Base-by-base conservation (phyloP, 768 basidiomycete species). In the Lactarius quietus region DNA sequence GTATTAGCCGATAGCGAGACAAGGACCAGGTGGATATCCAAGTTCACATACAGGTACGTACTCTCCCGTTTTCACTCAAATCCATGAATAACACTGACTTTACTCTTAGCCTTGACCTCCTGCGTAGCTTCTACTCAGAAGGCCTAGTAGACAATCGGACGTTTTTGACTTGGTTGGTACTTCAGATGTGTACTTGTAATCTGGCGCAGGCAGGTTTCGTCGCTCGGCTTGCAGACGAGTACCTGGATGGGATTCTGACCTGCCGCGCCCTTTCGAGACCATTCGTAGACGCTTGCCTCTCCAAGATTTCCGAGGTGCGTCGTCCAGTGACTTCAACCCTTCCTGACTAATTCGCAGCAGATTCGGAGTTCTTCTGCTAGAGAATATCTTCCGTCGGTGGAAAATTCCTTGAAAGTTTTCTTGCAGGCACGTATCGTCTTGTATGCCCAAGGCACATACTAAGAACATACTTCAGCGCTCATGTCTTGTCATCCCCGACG, bases 171-270 rank as follows among this genome's bases (percentile, higher is more conserved):
- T 93, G 92, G 92, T 78, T 93, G 29, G 86, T 90, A 23, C 85
- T 89, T 63, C 90, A 92, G 72, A 86, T 90, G 83, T 72, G 74
- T n/a, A 80, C 78, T 3, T 92, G 88, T 71, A 93, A 93, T 72
- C 82, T 93, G 31, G 91, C 92, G 3, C 92, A 94, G 76, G 84
- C 85, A 17, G 88, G 86, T 3, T 93, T 94, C 72, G 76, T 93
- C 15, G 84, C 83, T 31, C 83, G 87, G 57, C 76, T 94, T n/a
- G 84, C 83, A 7, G 89, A 93, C 69, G 91, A 93, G 73, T 93
- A 93, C 73, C 75, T 92, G 6, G 84, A 86, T 53, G 89, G 85
- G 26, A 83, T 93, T 73, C 74, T 87, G 17, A 76, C 76, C 18
- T 86, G 81, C 69, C 84, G 90, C n/a, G 84, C 89, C 0, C 78